Evolutionary conservation across 1,284 basidiomycete species (phyloP), one percentile per base, ranked within the genome.

Genomic region (Trichosporon coremiiforme): DNA sequence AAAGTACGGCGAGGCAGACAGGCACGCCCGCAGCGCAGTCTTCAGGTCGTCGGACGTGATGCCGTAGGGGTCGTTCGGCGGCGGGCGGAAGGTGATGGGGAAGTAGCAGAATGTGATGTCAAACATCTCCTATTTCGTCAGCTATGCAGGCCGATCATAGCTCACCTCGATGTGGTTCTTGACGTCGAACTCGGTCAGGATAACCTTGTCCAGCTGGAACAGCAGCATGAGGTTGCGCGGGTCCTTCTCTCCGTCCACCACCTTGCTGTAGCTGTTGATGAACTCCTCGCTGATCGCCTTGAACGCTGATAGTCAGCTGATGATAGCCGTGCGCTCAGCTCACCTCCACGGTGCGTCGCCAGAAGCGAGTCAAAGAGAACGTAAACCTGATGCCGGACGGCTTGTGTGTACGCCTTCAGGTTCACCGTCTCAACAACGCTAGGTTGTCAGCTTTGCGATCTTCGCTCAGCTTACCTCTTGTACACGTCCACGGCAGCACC

Each of bases 71-170:
- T 98, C 95, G 76, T 95, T 91, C 0, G 94, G 92, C 6, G 95
- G 94, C 12, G 95, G 94, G 66, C 92, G 89, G 85, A 98, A 99
- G 0, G 94, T 94, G 75, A 99, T 99, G 0, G 97, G 97, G 84
- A 98, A 99, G 84, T 99, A 99, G 83, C 97, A 99, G 83, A 95
- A 99, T 0, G 91, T 92, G 78, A 98, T 90, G 79, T 99, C 94
- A 84, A 97, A 99, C 70, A 99, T 86, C 69, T 91, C 88, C 93
- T 96, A 76, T 2, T 9, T 15, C 10, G 17, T 33, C 41, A 68
- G 50, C 10, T 13, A 64, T 25, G n/a, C 4, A 45, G 31, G 17
- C 29, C 5, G 8, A 1, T 9, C 10, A 9, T 25, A 50, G 76
- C 87, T 74, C 77, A 94, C 94, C 84, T 98, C 94, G 31, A 94